A percentile compares a stretch with the other conserved stretches of the same genome.
phyloP scores from a whole-genome alignment of 352 stramenopile genomes.

The Pythium grandisporangium region DNA sequence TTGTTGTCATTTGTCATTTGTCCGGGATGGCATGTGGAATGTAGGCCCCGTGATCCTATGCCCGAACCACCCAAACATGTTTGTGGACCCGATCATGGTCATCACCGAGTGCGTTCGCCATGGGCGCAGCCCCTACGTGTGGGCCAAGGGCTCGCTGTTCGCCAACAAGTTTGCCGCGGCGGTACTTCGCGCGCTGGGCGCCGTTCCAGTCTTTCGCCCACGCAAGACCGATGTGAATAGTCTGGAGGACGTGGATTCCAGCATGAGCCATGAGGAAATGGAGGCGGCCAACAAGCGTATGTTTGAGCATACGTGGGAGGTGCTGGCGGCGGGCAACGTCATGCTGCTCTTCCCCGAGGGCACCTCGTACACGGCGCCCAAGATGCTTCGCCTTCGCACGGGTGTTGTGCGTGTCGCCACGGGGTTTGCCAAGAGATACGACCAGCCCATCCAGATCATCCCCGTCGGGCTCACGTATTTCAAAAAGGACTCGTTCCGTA shows the following conservation, averaged over 20 bases:
- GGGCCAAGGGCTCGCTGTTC: conserved; percentile 73
- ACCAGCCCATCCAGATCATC: conserved; percentile 60
- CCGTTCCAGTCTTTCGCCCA: conserved; percentile 62
- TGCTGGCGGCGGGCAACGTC: conserved; percentile 44
- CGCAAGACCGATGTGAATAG: conserved; percentile 22
- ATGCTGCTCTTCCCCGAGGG: conserved; percentile 78
- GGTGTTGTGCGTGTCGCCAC: conserved; percentile 64
- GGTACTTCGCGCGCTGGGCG: conserved; percentile 37
- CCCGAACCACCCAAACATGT: conserved; percentile 79
- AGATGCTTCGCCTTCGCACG: conserved; percentile 69
- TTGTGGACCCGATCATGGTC: conserved; percentile 68
- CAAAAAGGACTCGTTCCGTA: conserved; percentile 75
- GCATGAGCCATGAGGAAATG: conserved; percentile 52
- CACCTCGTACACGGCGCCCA: conserved; percentile 70
- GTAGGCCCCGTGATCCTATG: conserved; percentile 65
- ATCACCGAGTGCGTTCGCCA: conserved; percentile 53
- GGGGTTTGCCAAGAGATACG: conserved; percentile 59
- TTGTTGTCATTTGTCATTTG: background rate
- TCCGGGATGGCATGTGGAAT: background rate
- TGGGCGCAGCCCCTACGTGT: conserved; percentile 54
- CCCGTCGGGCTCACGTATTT: conserved; percentile 74
- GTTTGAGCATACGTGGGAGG: conserved; percentile 68
- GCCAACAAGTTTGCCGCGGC: conserved; percentile 31
- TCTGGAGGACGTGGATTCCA: conserved; percentile 55
- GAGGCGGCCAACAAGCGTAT: conserved; percentile 50